phyloP scores from a whole-genome alignment of 352 stramenopile species.

The Albugo candida region DNA sequence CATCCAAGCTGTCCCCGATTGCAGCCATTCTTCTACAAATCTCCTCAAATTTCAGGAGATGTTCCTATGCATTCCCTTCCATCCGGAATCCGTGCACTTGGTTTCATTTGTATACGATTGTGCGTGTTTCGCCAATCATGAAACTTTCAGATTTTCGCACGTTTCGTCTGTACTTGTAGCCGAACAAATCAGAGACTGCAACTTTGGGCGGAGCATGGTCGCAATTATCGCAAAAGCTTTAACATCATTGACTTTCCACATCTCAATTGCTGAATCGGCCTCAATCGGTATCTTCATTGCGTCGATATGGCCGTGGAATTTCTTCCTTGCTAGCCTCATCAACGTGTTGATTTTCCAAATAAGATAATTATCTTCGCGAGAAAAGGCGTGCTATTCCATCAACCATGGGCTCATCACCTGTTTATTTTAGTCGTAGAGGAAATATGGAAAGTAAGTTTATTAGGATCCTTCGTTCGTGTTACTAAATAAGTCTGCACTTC shows the following conservation, averaged over 20 bases:
- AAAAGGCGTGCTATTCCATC: no score
- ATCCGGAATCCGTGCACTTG: slow-evolving; percentile 7
- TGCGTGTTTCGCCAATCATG: slow-evolving; percentile 9
- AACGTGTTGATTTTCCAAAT: not conserved
- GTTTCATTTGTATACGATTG: slow-evolving; percentile 11
- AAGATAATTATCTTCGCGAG: no score
- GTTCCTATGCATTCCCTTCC: slow-evolving; percentile 6
- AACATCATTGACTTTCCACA: slow-evolving; percentile 1
- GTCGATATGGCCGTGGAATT: not conserved
- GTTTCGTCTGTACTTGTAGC: not conserved
- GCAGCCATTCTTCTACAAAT: slow-evolving; percentile 6
- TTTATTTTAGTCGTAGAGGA: no score
- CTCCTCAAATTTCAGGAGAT: slow-evolving; percentile 10
- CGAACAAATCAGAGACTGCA: slow-evolving; percentile 6
- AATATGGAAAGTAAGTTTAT: no score
- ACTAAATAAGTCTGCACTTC: no score
- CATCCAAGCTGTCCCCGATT: slow-evolving; percentile 2
- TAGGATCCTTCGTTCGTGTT: no score
- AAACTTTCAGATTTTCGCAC: slow-evolving; percentile 7
- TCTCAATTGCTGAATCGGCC: not conserved
- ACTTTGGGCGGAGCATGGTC: not conserved
- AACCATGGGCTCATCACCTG: no score
- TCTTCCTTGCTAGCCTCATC: not conserved
- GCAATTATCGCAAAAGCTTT: slow-evolving; percentile 1
- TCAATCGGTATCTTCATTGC: slow-evolving; percentile 3